Evolutionary conservation across 2,329 filamentous ascomycete species (phyloP).

Genomic region (Dactylellina cionopaga): DNA sequence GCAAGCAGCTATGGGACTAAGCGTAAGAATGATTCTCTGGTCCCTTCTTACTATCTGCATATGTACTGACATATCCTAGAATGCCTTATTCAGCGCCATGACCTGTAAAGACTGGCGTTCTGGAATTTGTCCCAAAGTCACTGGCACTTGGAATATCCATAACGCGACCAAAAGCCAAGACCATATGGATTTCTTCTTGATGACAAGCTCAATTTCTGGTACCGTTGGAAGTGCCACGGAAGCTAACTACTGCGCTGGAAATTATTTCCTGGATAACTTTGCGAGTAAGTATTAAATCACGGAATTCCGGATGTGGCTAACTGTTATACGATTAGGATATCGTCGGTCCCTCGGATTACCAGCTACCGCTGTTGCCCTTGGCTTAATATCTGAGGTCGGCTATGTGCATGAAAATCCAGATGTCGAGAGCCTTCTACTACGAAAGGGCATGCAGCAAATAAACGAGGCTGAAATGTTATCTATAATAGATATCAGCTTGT

Average conservation of each 20-base stretch:
- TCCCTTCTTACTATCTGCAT: too few species aligned
- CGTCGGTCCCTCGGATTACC: constrained; percentile 57
- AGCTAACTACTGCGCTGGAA: constrained; percentile 64
- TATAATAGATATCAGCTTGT: constrained; percentile 14
- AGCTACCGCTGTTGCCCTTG: constrained; percentile 58
- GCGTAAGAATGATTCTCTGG: not conserved
- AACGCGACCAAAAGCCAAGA: constrained; percentile 60
- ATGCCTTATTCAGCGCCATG: constrained; percentile 57
- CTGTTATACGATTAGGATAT: constrained; percentile 55
- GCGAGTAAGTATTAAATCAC: constrained; percentile 56
- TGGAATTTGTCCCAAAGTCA: constrained; percentile 56
- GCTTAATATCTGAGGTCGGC: too few species aligned
- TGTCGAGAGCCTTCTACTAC: constrained; percentile 59
- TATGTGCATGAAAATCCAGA: too few species aligned
- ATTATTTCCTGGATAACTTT: constrained; percentile 61
- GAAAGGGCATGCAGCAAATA: constrained; percentile 6
- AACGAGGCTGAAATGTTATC: constrained; percentile 17
- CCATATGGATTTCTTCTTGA: constrained; percentile 62
- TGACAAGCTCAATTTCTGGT: constrained; percentile 61
- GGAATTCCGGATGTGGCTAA: constrained; percentile 50
- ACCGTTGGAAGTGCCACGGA: constrained; percentile 62
- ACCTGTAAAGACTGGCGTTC: constrained; percentile 55
- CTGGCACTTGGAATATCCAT: constrained; percentile 69
- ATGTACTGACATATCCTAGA: constrained; percentile 37
- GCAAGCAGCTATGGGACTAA: constrained; percentile 59